Evolutionary conservation across 1,284 basidiomycete genomes (phyloP).

Genomic region (Melampsora larici-populina): DNA sequence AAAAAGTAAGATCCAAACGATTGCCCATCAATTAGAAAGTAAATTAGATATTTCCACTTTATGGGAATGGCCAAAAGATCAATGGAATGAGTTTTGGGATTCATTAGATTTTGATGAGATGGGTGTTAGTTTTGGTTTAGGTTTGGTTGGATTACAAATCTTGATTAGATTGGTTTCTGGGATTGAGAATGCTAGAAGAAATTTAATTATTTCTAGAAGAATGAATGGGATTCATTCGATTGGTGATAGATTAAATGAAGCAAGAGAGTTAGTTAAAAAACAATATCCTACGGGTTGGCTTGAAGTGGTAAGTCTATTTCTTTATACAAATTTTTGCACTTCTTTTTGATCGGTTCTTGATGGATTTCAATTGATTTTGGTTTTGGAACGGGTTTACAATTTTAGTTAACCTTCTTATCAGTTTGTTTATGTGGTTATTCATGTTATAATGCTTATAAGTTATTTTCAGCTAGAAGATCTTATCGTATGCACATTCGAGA

Average conservation of each 20-base stretch:
- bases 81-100: constrained; percentile 38
- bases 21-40: background rate
- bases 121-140: constrained; percentile 15
- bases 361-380: background rate
- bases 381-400: background rate
- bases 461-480: constrained; percentile 50
- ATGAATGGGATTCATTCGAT: background rate
- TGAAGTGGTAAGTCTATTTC: constrained; percentile 22
- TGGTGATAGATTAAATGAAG: constrained; percentile 9
- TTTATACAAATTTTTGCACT: background rate
- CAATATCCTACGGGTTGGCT: constrained; percentile 25
- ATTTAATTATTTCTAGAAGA: background rate
- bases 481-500: constrained; percentile 52
- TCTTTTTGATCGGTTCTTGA: background rate
- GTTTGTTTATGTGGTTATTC: constrained; percentile 49
- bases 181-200: constrained; percentile 12
- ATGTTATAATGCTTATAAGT: constrained; percentile 50
- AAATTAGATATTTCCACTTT: constrained; percentile 18
- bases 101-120: constrained; percentile 27
- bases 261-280: constrained; percentile 4
- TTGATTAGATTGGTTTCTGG: constrained; percentile 3
- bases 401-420: constrained; percentile 53
- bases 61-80: constrained; percentile 23
- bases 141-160: constrained; percentile 14
- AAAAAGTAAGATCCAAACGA: constrained; percentile 6